These are phyloP conservation scores for Echeveria elegans DNA, from an alignment of 164 flowering plant species.

Conservation along the genomic window DNA sequence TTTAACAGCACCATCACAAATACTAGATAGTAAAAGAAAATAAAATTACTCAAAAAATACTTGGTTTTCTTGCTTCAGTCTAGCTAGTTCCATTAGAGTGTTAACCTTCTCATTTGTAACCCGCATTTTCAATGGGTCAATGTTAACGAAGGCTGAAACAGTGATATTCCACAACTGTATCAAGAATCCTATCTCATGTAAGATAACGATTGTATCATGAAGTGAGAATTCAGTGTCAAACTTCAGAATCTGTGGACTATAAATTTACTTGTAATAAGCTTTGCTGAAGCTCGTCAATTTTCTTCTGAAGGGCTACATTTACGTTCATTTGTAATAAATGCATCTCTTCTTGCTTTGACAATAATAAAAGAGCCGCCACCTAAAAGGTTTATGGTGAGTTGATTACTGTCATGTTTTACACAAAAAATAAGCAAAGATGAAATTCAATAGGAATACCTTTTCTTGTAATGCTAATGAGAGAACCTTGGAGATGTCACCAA, in stretches of 20 bases:
- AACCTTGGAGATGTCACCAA: constrained; percentile 42
- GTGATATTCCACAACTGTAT: not conserved
- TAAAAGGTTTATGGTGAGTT: constrained; percentile 17
- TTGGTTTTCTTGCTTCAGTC: constrained; percentile 55
- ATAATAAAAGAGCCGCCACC: constrained; percentile 72
- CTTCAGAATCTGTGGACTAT: too few species aligned
- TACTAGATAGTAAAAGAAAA: too few species aligned
- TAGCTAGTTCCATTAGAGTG: constrained; percentile 89
- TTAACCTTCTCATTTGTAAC: constrained; percentile 92
- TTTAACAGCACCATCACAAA: too few species aligned
- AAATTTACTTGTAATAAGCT: constrained; percentile 61
- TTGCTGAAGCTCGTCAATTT: constrained; percentile 81
- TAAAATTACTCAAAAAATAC: constrained; percentile 48
- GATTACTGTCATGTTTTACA: not conserved
- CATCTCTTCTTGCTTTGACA: constrained; percentile 94
- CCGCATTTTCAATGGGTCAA: constrained; percentile 31
- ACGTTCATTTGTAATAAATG: constrained; percentile 79
- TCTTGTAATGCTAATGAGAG: constrained; percentile 80
- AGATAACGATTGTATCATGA: not conserved
- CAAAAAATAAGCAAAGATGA: not conserved
- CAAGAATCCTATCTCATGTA: not conserved
- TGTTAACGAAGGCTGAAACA: not conserved
- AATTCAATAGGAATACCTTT: constrained; percentile 42
- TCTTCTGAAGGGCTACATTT: constrained; percentile 60
- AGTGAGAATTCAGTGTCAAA: too few species aligned